Evolutionary conservation across 768 basidiomycete species (phyloP).

Genomic region (Trametes punicea): DNA sequence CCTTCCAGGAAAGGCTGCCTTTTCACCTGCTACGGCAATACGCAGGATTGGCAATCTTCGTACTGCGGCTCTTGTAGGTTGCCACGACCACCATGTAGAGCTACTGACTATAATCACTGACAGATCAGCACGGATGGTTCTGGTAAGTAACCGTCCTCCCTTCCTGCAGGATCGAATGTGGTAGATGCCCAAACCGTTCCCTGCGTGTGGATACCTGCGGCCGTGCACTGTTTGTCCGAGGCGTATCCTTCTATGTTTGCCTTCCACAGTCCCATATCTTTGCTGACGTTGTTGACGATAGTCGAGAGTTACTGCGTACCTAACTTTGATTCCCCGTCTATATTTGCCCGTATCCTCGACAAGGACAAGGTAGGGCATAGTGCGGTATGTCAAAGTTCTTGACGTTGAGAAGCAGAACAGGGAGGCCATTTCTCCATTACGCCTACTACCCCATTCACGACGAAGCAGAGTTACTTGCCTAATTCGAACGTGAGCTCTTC

Average conservation of each 20-base stretch:
- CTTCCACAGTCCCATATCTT: too few relatives aligned
- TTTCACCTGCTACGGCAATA: constrained; percentile 13
- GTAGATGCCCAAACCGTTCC: too few relatives aligned
- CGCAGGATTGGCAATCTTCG: constrained; percentile 77
- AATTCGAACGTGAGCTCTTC: constrained; percentile 64
- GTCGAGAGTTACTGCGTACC: constrained; percentile 93
- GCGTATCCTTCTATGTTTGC: too few relatives aligned
- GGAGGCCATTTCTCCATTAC: constrained; percentile 91
- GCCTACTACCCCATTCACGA: constrained; percentile 64
- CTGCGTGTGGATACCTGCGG: too few relatives aligned
- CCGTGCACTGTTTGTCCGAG: too few relatives aligned
- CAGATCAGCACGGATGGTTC: constrained; percentile 79
- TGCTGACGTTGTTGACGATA: too few relatives aligned
- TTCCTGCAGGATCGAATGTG: background rate
- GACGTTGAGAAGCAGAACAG: constrained; percentile 27
- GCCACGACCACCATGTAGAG: background rate
- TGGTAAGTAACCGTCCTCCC: constrained; percentile 41
- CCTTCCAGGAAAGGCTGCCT: background rate
- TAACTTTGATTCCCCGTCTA: constrained; percentile 89
- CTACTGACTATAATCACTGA: background rate
- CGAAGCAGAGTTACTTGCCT: constrained; percentile 82
- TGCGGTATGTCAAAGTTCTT: background rate
- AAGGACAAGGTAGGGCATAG: constrained; percentile 56
- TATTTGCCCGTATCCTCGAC: constrained; percentile 88
- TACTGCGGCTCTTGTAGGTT: constrained; percentile 68